A percentile compares a stretch with the other conserved stretches of the same genome.
Evolutionary conservation across 352 stramenopile species (phyloP).

Genomic region (Pythium periplocum): DNA sequence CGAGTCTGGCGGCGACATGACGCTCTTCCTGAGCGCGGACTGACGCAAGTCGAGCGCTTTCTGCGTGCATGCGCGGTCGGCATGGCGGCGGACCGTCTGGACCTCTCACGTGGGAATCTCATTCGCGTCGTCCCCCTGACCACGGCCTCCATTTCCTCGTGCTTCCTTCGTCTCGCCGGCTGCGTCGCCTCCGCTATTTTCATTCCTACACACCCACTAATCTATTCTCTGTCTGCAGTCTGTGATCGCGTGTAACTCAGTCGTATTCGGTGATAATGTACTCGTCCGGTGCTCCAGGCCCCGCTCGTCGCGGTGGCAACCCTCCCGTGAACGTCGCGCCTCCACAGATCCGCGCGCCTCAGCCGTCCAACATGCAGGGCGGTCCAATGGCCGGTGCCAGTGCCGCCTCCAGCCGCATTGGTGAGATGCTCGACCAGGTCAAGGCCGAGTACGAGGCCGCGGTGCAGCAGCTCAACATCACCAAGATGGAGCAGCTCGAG

Average conservation of each 20-base stretch:
- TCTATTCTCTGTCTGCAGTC: too few species aligned
- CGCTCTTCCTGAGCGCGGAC: too few species aligned
- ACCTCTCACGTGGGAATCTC: too few species aligned
- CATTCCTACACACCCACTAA: not conserved
- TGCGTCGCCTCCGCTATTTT: not conserved
- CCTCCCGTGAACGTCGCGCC: conserved; percentile 51
- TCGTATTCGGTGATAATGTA: conserved; percentile 39
- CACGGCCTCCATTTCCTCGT: too few species aligned
- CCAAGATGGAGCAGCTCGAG: conserved; percentile 86
- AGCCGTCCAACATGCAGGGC: conserved; percentile 28
- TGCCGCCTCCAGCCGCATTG: conserved; percentile 45
- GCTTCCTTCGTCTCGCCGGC: too few species aligned
- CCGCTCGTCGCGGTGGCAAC: conserved; percentile 52
- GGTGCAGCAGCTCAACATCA: conserved; percentile 83
- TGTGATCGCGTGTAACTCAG: not conserved
- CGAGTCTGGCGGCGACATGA: too few species aligned
- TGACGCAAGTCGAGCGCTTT: too few species aligned
- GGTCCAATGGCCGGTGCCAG: conserved; percentile 38
- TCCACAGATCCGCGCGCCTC: conserved; percentile 53
- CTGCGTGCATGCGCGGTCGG: too few species aligned
- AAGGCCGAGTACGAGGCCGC: conserved; percentile 81
- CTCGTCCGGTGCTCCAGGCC: conserved; percentile 55
- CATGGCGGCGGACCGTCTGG: too few species aligned
- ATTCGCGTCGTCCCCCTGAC: too few species aligned
- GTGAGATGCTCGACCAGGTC: conserved; percentile 81